Evolutionary conservation across 176 grass and related monocot species (phyloP).

Genomic region (Metroxylon sagu): DNA sequence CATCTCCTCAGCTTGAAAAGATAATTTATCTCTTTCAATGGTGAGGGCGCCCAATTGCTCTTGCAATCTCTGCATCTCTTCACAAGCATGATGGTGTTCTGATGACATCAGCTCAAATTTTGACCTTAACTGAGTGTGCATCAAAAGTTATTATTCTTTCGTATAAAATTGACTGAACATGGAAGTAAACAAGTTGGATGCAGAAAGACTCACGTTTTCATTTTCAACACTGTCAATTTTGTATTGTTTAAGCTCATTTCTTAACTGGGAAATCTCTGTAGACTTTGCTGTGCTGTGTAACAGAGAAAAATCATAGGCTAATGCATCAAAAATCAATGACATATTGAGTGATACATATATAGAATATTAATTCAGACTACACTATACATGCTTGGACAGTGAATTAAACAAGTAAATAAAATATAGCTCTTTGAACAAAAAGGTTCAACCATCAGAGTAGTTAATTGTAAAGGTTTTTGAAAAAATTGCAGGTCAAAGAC

Average conservation of each 20-base stretch:
- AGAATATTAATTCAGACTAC: no score
- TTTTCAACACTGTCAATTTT: slow-evolving; percentile 1
- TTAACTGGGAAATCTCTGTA: not conserved
- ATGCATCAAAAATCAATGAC: no score
- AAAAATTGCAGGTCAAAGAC: no score
- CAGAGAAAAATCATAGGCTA: not conserved
- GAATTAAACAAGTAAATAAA: no score
- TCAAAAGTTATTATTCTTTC: not conserved
- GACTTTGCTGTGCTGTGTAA: not conserved
- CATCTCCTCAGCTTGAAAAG: not conserved
- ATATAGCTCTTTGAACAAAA: no score
- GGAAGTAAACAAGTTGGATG: no score
- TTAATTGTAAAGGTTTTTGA: no score
- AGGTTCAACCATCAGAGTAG: no score
- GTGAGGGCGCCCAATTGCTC: not conserved
- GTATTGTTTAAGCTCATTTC: slow-evolving; percentile 12
- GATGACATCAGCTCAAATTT: slow-evolving; percentile 5
- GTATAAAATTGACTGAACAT: no score
- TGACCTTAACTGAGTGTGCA: not conserved
- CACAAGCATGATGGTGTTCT: slow-evolving; percentile 2
- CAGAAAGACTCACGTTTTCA: slow-evolving; percentile 34
- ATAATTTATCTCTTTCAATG: not conserved
- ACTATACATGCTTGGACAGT: no score
- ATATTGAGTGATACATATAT: no score
- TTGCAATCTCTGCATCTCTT: slow-evolving; percentile 2